Evolutionary conservation across 2,329 filamentous ascomycete genomes (phyloP), one percentile per base, ranked within the genome.

Genomic region (Trichoderma sp.): DNA sequence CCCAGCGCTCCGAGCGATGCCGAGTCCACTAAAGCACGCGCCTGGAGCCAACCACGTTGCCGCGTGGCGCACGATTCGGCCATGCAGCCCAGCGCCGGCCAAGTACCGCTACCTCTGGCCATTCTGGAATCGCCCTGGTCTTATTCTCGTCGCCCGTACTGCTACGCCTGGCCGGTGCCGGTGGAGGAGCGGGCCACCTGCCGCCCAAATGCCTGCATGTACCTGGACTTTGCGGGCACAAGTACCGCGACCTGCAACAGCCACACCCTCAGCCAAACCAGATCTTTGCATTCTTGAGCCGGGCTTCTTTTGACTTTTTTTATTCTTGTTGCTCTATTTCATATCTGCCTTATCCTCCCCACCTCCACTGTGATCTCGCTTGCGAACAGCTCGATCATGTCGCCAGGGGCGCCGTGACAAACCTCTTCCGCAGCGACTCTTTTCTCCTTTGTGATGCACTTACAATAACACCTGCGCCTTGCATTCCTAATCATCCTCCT

Each of bases 351-450:
- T 56, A 16, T 51, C 18, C 43, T 60, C 63, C 52, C 32, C 28
- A 58, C 68, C 68, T 58, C 56, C 63, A 71, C 69, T 70, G 55
- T 51, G 21, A 66, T 59, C 30, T 66, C 54, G 64, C 64, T 59
- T 66, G 64, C 34, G 64, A 37, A 61, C 70, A 52, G 26, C 63
- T 68, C 66, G 61, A 54, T 72, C 70, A 73, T 75, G 74, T 73
- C 70, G 71, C 72, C 72, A 73, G 75, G 71, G 73, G 75, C 71
- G 70, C 73, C 73, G 69, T 74, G 70, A 71, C 66, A 43, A 71
- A 43, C 56, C 21, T 52, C 37, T 59, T 69, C 59, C 34, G 49
- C 54, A 37, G 18, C 43, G 66, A 64, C 32, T 49, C 26, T 66
- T 71, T 60, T 60, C 68, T 71, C 71, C 52, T 60, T 66, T 70